These are phyloP conservation scores for Phytophthora macrochlamydospora DNA, from an alignment of 352 stramenopile genomes.

Conservation along the genomic window DNA sequence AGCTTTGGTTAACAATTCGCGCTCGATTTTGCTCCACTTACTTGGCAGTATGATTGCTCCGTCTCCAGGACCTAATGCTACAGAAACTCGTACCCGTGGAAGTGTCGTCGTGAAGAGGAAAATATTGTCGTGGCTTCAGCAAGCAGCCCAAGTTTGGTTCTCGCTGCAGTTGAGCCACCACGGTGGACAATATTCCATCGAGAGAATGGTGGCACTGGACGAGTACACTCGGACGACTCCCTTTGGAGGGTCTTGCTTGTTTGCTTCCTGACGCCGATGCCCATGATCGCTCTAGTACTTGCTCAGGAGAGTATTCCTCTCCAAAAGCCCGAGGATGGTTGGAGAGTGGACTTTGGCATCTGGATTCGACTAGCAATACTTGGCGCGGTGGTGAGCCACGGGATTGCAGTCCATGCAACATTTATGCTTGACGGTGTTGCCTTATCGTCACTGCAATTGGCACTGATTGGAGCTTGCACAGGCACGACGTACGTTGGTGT, in stretches of 20 bases:
- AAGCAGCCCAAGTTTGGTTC: neutral
- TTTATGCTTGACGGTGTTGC: conserved; percentile 5
- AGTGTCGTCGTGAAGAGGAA: no score
- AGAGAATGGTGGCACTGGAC: conserved; percentile 22
- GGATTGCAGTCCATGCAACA: conserved; percentile 1
- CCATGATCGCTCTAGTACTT: conserved; percentile 7
- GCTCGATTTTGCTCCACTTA: no score
- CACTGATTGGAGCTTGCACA: neutral
- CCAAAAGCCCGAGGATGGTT: neutral
- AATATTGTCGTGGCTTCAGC: no score
- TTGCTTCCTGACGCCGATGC: neutral
- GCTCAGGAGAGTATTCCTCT: neutral
- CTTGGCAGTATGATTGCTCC: no score
- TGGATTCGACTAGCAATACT: conserved; percentile 3
- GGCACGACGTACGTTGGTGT: neutral
- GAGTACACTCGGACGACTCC: conserved; percentile 12
- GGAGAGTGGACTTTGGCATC: neutral
- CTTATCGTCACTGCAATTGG: neutral
- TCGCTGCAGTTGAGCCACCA: conserved; percentile 15
- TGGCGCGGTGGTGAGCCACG: neutral
- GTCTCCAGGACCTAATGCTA: no score
- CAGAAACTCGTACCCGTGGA: no score
- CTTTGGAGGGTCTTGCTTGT: neutral
- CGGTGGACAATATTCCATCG: conserved; percentile 5
- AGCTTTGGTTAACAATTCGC: no score